Base-by-base conservation (phyloP, 1,139 yeast species). In the Blastobotrys buckinghamii region DNA sequence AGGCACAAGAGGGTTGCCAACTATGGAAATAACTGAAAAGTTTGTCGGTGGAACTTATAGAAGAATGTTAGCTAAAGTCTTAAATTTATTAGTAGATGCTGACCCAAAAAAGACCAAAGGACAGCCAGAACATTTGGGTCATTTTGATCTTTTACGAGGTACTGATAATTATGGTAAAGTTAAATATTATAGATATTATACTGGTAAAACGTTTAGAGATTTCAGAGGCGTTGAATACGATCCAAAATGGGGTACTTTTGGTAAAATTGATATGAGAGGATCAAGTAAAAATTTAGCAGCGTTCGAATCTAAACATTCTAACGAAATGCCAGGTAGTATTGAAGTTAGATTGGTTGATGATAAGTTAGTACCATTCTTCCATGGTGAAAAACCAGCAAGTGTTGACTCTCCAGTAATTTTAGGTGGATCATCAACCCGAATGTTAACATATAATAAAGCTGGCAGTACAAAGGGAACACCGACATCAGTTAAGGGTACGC, bases 121-220 rank as follows among this genome's bases (percentile, higher is more conserved):
- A 29, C 62, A 63, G 44, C 59, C 68, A 2, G 55, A 61, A 2
- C 59, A 64, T 33, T 44, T 66, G 5, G 70, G 67, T 13, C 69
- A 72, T 41, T 60, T 70, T 40, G 66, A 75, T 1, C 66, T 87
- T 1, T 73, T 84, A 1, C 72, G 86, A 51, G 82, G 82, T 26
- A 78, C 81, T 52, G 94, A 85, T 59, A 81, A 81, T 55, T 81
- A 79, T 52, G 94, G 95, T 0, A 80, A 88, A 56, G 72, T 75
- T 54, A 84, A 85, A 59, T 85, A 79, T 57, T 86, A 79, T 61
- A 71, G 95, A 37, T 81, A 85, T 56, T 80, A 82, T 54, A 74
- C 83, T 0, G 70, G 72, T 38, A 61, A 65, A 4, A 67, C 73
- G 44, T 74, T 71, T 45, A 54, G 67, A 12, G 40, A 46, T 17